These are phyloP conservation scores for Globomyces pollinis-pini DNA, from an alignment of 192 early-diverging fungal genomes.

Conservation along the genomic window DNA sequence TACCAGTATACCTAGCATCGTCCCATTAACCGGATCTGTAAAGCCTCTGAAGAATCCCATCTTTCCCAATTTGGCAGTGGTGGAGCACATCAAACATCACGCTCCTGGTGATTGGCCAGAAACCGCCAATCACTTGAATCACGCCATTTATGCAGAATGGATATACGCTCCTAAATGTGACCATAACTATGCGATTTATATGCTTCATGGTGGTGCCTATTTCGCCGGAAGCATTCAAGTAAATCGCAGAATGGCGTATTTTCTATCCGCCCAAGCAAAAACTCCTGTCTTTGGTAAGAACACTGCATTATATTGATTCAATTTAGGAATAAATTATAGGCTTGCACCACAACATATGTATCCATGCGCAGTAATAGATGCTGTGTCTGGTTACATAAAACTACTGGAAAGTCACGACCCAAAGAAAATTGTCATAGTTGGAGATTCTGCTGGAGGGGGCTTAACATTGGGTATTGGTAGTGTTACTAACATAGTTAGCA, in stretches of 20 bases:
- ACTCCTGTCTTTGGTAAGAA: conserved; percentile 4
- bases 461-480: conserved; percentile 39
- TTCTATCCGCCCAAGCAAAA: neutral
- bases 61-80: too few species aligned
- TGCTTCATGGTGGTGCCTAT: conserved; percentile 41
- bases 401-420: conserved; percentile 11
- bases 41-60: too few species aligned
- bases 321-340: conserved; percentile 29
- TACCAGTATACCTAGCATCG: too few species aligned
- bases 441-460: conserved; percentile 44
- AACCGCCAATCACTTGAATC: neutral
- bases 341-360: conserved; percentile 11
- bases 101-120: conserved; percentile 5
- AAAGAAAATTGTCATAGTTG: conserved; percentile 34
- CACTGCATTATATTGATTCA: conserved; percentile 28
- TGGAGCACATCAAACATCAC: conserved; percentile 8
- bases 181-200: neutral
- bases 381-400: conserved; percentile 6
- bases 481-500: conserved; percentile 10
- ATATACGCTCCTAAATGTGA: neutral
- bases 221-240: neutral
- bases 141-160: neutral
- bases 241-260: conserved; percentile 1
- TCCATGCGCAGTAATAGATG: conserved; percentile 10
- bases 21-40: too few species aligned